These are phyloP conservation scores for Ophiobolus disseminans DNA, from an alignment of 2,329 filamentous ascomycete genomes.

Conservation along the genomic window DNA sequence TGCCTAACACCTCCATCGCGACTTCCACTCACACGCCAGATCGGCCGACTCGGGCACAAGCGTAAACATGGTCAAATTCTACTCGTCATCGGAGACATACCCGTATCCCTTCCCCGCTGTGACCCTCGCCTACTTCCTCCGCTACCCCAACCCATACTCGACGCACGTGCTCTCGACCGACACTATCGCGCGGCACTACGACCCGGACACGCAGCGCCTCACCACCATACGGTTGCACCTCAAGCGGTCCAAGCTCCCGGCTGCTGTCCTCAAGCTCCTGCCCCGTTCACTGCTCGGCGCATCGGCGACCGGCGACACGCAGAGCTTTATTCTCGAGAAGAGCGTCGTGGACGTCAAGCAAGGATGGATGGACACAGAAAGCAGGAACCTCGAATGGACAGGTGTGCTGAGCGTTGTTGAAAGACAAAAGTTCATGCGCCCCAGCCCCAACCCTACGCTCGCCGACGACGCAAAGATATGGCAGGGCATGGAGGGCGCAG, in stretches of 20 bases:
- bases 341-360: slow-evolving; percentile 79
- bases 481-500: slow-evolving; percentile 40
- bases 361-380: slow-evolving; percentile 84
- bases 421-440: slow-evolving; percentile 71
- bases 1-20: slow-evolving; percentile 2
- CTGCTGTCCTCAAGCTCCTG: slow-evolving; percentile 76
- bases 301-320: slow-evolving; percentile 66
- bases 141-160: slow-evolving; percentile 86
- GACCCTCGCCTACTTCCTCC: slow-evolving; percentile 86
- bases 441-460: slow-evolving; percentile 24
- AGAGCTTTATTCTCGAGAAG: slow-evolving; percentile 81
- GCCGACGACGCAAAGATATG: slow-evolving; percentile 35
- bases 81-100: slow-evolving; percentile 70
- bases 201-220: slow-evolving; percentile 74
- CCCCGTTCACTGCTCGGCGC: slow-evolving; percentile 72
- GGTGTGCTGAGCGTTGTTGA: slow-evolving; percentile 81
- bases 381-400: slow-evolving; percentile 81
- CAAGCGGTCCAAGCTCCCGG: slow-evolving; percentile 80
- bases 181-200: slow-evolving; percentile 76
- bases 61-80: slow-evolving; percentile 60
- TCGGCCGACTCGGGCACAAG: no score
- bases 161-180: slow-evolving; percentile 84
- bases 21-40: slow-evolving; percentile 3
- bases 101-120: slow-evolving; percentile 84
- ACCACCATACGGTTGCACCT: slow-evolving; percentile 81